Percentiles rank a stretch among this genome's conserved stretches.
phyloP scores from a whole-genome alignment of 768 basidiomycete species.

The Pisolithus microcarpus region DNA sequence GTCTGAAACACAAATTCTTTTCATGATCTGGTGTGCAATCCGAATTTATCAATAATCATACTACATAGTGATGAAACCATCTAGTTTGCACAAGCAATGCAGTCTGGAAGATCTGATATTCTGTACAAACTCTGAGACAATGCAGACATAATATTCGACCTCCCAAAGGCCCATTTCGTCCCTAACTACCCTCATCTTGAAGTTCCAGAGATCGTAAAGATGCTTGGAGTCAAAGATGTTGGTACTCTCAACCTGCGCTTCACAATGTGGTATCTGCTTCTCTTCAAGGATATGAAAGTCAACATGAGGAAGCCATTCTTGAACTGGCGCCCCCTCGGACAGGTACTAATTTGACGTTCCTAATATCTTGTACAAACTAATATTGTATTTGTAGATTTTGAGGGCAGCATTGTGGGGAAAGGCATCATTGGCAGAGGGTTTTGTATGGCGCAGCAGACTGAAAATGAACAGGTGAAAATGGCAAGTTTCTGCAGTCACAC shows the following conservation, averaged over 20 bases:
- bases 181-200: not conserved
- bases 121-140: not conserved
- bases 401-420: not conserved
- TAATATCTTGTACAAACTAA: not conserved
- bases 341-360: not conserved
- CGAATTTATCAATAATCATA: too few relatives aligned
- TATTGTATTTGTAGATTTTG: not conserved
- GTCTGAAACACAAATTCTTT: not conserved
- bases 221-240: not conserved
- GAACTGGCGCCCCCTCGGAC: not conserved
- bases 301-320: not conserved
- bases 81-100: not conserved
- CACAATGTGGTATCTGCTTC: not conserved
- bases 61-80: not conserved
- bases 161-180: not conserved
- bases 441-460: not conserved
- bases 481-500: not conserved
- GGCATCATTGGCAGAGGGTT: not conserved
- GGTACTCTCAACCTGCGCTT: not conserved
- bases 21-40: not conserved
- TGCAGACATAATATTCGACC: not conserved
- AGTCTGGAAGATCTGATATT: not conserved
- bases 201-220: not conserved
- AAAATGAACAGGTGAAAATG: not conserved
- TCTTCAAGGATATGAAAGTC: not conserved